Evolutionary conservation across 2,329 filamentous ascomycete species (phyloP), one percentile per base, ranked within the genome.

Genomic region (Fusarium mexicanum): DNA sequence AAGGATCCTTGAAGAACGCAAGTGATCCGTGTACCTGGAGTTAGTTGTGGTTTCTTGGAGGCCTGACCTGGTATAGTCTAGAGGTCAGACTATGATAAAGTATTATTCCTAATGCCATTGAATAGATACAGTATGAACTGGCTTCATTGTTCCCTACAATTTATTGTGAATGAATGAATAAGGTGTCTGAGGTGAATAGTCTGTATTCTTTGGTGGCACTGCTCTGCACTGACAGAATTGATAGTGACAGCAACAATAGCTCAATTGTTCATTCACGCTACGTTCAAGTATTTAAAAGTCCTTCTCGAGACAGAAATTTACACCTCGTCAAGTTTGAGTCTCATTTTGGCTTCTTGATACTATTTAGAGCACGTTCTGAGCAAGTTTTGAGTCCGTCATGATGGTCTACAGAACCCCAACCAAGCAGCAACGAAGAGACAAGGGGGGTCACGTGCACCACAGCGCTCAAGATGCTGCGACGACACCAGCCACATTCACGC

Each of bases 71-170:
- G 46, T 41, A 55, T 64, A 57, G 57, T 40, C 51, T n/a, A 62
- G 55, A 72, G 51, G 62, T 61, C 67, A 66, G 61, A 62, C 54
- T 73, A 67, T 24, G 61, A 67, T 55, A 64, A 68, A 71, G 66
- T 71, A 60, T 60, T 73, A 75, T 69, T 58, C 54, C 61, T 72
- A 69, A 76, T 77, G 69, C 67, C 59, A 74, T 77, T 79, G 76
- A 79, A 78, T 79, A 79, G 69, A 71, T 76, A 76, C 70, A 72
- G 69, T 40, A 64, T 59, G 72, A 64, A 61, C 41, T 46, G 43
- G 35, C 20, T 26, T 37, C 4, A 29, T 54, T 35, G 57, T 38
- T 41, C 14, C 9, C 17, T 31, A 12, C 11, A 7, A 2, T 17
- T 44, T 14, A 22, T 29, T 33, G 13, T 57, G 16, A 38, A 18